These are phyloP conservation scores for Pseudonitzschia multiseries DNA, from an alignment of 108 stramenopile genomes.

Conservation along the genomic window DNA sequence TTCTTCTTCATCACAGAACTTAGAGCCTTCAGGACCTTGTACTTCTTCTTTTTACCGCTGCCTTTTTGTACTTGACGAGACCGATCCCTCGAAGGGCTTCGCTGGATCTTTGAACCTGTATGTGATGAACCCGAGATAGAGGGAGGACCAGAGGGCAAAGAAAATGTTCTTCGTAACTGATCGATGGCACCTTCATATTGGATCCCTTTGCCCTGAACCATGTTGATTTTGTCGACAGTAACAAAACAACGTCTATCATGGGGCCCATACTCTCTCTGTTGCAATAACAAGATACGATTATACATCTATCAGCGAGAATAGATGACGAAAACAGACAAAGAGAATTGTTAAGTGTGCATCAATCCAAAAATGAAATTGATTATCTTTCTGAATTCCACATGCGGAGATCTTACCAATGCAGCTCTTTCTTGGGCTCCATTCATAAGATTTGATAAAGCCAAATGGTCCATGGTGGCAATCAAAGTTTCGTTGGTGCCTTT, in stretches of 20 bases:
- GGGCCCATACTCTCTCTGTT: constrained; percentile 36
- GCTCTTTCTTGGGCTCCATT: constrained; percentile 41
- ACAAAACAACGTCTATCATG: constrained; percentile 32
- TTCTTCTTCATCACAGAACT: constrained; percentile 35
- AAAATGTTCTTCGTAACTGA: constrained; percentile 32
- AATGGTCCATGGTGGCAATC: constrained; percentile 56
- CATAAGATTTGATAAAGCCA: constrained; percentile 46
- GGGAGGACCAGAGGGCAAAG: constrained; percentile 15
- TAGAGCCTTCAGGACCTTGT: constrained; percentile 29
- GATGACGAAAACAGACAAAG: background rate
- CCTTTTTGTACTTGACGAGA: background rate
- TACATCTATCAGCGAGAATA: constrained; percentile 28
- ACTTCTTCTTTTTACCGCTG: constrained; percentile 9
- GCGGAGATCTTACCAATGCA: constrained; percentile 23
- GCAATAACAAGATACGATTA: constrained; percentile 39
- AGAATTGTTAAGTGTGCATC: constrained; percentile 6
- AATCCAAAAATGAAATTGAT: background rate
- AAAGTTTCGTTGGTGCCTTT: constrained; percentile 39
- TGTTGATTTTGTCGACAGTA: constrained; percentile 42
- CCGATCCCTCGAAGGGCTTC: background rate
- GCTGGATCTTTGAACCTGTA: background rate
- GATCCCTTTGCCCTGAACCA: constrained; percentile 28
- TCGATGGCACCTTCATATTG: constrained; percentile 32
- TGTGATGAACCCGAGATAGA: background rate
- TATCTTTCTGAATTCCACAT: background rate